Base-by-base conservation (phyloP, 306 rosid species). In the Dryas alaskensis region DNA sequence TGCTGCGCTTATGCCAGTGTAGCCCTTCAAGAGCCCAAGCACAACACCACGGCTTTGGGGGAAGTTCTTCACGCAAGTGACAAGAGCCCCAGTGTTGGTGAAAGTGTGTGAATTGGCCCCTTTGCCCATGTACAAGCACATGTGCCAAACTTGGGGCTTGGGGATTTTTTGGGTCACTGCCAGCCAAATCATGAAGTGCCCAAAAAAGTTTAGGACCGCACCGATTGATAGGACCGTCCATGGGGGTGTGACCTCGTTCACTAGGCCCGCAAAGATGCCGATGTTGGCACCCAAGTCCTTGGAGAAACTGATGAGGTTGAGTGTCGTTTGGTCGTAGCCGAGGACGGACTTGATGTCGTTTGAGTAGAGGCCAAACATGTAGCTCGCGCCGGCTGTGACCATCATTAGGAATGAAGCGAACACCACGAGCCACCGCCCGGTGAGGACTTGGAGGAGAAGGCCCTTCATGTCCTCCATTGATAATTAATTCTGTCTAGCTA, bases 171-270 rank as follows among this genome's bases (percentile, higher is more conserved):
- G 5, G 0, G 93, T 60, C 6, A 92, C 87, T 0, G 88, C 81
- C 2, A 92, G 86, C 92, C 92, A 92, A 3, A 92, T 86, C 98
- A 92, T 92, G 85, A 92, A 86, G 81, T 92, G 86, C 0, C 98
- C 92, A 42, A 85, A 81, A 62, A 92, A 88, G 77, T 92, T 92
- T 7, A 92, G 76, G 5, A 79, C 12, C 0, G 87, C 87, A 0
- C 96, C 93, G 6, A 92, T 66, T 31, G 83, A 80, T 7, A 80
- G n/a, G 10, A 71, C 80, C 13, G 80, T 78, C 83, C 79, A 84
- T 0, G 83, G 84, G 0, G 81, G 81, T 4, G 83, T 77, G n/a
- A 84, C 80, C 70, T 84, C 84, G 17, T 75, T 81, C 48, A 80
- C 80, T 7, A 84, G 75, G 17, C 82, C 87, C 4, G 82, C 54